A percentile compares a stretch with the other conserved stretches of the same genome.
Conservation (phyloP, 352 stramenopile species). For the Globisporangium camurandrum region DNA sequence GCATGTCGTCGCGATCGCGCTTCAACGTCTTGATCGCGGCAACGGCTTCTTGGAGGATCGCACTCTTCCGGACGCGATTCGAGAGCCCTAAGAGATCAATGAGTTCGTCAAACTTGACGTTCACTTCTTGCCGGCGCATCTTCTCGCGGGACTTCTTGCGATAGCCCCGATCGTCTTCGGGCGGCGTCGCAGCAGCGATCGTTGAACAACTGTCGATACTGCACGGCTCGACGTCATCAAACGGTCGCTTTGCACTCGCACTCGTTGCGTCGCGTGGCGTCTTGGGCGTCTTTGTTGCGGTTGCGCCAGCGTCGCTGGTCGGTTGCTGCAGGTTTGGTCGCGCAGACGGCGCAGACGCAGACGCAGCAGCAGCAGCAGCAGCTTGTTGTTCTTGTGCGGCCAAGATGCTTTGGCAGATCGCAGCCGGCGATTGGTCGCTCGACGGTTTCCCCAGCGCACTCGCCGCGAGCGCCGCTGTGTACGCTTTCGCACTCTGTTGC, state of each 20-base stretch:
- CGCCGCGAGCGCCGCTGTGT: too few species aligned
- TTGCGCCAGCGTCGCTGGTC: too few species aligned
- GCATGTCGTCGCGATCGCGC: slow-evolving; percentile 53
- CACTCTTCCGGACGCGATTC: slow-evolving; percentile 67
- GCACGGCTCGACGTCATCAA: slow-evolving; percentile 35
- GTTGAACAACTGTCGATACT: slow-evolving; percentile 40
- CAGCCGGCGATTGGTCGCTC: too few species aligned
- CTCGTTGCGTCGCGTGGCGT: neutral
- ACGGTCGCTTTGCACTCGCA: slow-evolving; percentile 16
- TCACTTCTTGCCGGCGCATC: slow-evolving; percentile 73
- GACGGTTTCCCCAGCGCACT: too few species aligned
- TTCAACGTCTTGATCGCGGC: slow-evolving; percentile 55
- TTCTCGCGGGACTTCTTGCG: slow-evolving; percentile 75
- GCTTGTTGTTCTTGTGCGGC: too few species aligned
- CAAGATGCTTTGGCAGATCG: too few species aligned
- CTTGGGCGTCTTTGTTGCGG: too few species aligned
- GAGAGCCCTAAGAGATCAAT: slow-evolving; percentile 59
- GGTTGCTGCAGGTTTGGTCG: too few species aligned
- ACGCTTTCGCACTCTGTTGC: too few species aligned
- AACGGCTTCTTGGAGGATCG: slow-evolving; percentile 64
- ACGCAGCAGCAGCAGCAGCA: too few species aligned
- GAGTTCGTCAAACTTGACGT: slow-evolving; percentile 78
- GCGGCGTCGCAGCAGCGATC: slow-evolving; percentile 28
- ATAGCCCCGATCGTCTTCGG: slow-evolving; percentile 52
- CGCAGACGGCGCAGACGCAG: too few species aligned